Evolutionary conservation across 352 stramenopile species (phyloP).

Genomic region (Pythium dissimile): DNA sequence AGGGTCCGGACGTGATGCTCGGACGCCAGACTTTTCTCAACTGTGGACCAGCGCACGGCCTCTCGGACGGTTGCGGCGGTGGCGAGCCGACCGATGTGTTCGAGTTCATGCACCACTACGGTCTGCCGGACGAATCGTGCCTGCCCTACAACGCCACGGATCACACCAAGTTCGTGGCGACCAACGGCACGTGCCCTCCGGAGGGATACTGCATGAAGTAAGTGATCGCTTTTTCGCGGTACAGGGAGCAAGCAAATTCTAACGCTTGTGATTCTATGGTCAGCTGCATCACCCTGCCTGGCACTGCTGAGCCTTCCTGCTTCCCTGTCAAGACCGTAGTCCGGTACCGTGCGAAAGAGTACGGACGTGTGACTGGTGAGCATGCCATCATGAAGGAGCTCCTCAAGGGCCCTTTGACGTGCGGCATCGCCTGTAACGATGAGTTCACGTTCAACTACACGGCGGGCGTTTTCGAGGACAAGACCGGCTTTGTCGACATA

Average conservation of each 20-base stretch:
- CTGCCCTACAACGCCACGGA: slow-evolving; percentile 61
- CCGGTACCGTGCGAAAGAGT: slow-evolving; percentile 51
- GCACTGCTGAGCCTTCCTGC: slow-evolving; percentile 24
- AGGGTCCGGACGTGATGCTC: slow-evolving; percentile 54
- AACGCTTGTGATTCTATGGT: background rate
- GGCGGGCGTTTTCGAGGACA: slow-evolving; percentile 83
- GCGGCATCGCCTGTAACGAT: slow-evolving; percentile 81
- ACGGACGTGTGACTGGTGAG: slow-evolving; percentile 41
- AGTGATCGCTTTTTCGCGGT: background rate
- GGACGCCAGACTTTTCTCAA: slow-evolving; percentile 62
- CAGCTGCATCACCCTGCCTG: slow-evolving; percentile 43
- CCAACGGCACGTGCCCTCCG: slow-evolving; percentile 54
- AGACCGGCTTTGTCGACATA: slow-evolving; percentile 52
- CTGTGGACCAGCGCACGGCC: slow-evolving; percentile 47
- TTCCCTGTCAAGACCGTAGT: slow-evolving; percentile 51
- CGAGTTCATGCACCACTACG: slow-evolving; percentile 61
- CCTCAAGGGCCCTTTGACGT: slow-evolving; percentile 83
- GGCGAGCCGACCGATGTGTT: slow-evolving; percentile 59
- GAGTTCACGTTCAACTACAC: slow-evolving; percentile 82
- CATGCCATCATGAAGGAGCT: slow-evolving; percentile 67
- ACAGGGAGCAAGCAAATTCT: background rate
- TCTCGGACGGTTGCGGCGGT: slow-evolving; percentile 50
- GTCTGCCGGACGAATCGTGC: slow-evolving; percentile 52
- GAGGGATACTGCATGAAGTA: slow-evolving; percentile 72
- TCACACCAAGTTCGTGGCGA: slow-evolving; percentile 43